Percentiles rank a stretch among this genome's conserved stretches.
phyloP scores from a whole-genome alignment of 177 flowering plant genomes.

The Tripterygium wilfordii region DNA sequence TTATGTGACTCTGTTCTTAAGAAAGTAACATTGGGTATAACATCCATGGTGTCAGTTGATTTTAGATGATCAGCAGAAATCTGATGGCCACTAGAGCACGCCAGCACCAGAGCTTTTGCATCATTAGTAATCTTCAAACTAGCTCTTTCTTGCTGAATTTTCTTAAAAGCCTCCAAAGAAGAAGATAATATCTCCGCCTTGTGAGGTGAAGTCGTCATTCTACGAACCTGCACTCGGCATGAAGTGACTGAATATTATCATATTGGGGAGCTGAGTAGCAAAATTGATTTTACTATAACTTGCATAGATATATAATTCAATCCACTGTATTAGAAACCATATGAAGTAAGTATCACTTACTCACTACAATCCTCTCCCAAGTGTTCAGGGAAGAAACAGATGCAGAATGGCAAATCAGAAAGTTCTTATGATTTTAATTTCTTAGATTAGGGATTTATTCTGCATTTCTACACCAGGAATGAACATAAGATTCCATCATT shows the following conservation, averaged over 20 bases:
- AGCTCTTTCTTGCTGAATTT: constrained; percentile 81
- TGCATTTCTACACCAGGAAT: too few relatives aligned
- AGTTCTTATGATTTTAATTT: too few relatives aligned
- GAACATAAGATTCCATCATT: too few relatives aligned
- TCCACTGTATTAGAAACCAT: too few relatives aligned
- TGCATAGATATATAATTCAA: too few relatives aligned
- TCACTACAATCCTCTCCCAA: too few relatives aligned
- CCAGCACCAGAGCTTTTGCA: constrained; percentile 17
- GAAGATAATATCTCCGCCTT: constrained; percentile 91
- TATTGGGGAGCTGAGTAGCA: too few relatives aligned
- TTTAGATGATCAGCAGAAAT: constrained; percentile 14
- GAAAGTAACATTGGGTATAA: constrained; percentile 19
- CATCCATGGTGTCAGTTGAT: constrained; percentile 18
- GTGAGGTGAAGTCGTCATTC: constrained; percentile 92
- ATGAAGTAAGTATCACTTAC: too few relatives aligned
- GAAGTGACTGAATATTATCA: constrained; percentile 6
- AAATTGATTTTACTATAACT: too few relatives aligned
- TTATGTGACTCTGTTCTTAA: constrained; percentile 31
- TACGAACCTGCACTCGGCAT: constrained; percentile 62
- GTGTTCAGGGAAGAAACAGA: too few relatives aligned
- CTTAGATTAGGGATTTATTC: too few relatives aligned
- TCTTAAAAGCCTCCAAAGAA: constrained; percentile 89
- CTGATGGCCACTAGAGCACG: constrained; percentile 11
- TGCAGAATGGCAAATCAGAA: too few relatives aligned
- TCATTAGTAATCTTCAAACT: constrained; percentile 20